phyloP scores from a whole-genome alignment of 2,329 filamentous ascomycete genomes.

The Thielaviopsis populi region DNA sequence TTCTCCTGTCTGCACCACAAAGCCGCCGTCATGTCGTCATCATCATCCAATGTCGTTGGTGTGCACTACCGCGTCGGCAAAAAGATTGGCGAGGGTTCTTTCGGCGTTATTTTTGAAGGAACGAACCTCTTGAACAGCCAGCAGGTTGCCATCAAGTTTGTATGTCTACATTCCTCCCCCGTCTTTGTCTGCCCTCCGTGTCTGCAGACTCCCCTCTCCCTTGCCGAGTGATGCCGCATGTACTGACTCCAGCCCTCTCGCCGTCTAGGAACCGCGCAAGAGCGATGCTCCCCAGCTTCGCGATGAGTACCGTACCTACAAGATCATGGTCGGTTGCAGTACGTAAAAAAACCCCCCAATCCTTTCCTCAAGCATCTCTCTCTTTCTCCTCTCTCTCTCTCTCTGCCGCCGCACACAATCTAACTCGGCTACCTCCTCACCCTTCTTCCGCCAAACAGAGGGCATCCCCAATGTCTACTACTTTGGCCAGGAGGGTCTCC shows the following conservation, averaged over 20 bases:
- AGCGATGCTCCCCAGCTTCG: constrained; percentile 94
- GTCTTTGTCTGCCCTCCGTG: too few species aligned
- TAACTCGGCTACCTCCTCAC: too few species aligned
- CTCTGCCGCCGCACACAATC: too few species aligned
- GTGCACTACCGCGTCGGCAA: constrained; percentile 98
- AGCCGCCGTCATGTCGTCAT: constrained; percentile 55
- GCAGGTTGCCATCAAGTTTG: constrained; percentile 98
- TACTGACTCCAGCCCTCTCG: too few species aligned
- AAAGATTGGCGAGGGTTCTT: constrained; percentile 98
- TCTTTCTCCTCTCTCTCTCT: too few species aligned
- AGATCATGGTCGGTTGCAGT: constrained; percentile 98
- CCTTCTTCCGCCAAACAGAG: too few species aligned
- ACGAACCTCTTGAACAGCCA: constrained; percentile 98
- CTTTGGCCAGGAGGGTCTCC: constrained; percentile 93
- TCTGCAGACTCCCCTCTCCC: too few species aligned
- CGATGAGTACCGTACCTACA: constrained; percentile 98
- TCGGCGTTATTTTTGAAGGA: constrained; percentile 97
- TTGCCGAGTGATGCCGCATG: too few species aligned
- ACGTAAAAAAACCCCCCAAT: constrained; percentile 33
- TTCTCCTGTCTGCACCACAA: background rate
- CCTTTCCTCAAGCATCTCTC: too few species aligned
- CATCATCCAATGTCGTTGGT: constrained; percentile 91
- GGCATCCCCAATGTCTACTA: constrained; percentile 99
- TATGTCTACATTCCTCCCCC: too few species aligned
- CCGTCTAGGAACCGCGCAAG: constrained; percentile 79